Base-by-base conservation (phyloP, 495 filamentous ascomycete species). In the Entonaema liquescens region DNA sequence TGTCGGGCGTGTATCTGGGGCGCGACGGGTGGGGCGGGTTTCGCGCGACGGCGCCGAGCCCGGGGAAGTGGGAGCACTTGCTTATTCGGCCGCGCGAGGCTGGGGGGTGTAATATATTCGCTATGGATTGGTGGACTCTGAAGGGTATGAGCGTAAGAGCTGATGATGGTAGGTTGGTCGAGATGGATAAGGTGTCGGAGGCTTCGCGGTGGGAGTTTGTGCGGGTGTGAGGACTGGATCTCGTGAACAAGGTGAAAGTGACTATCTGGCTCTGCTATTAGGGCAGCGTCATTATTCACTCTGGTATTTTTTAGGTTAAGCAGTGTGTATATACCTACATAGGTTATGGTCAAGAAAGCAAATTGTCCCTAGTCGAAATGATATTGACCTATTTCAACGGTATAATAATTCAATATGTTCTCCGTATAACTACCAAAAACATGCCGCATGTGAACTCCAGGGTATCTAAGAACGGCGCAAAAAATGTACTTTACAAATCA, bases 391-490 rank as follows among this genome's bases (percentile, higher is more conserved):
- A 28, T 53, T n/a, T 53, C 11, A 53, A 53, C 9, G 8, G 1
- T 53, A 12, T 29, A 53, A 53, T 33, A 7, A 33, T 33, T 33
- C 31, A 33, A 33, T 53, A 28, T 26, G 5, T 26, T 17, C 49
- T n/a, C 25, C 5, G 13, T 56, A 19, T 35, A 55, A 35, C 31
- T 66, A 65, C 26, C 42, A 21, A 62, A 55, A 55, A 38, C 60
- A 54, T 42, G 57, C 42, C 67, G 53, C 61, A 55, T 65, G 54
- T 59, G 65, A 66, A 72, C 62, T 64, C 64, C 66, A 68, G 75
- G 75, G 75, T 77, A 77, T 77, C 75, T 76, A 76, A 70, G 56
- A 69, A 76, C 59, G 66, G 54, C 71, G 62, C 67, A 53, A 70
- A 70, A 72, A 65, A 65, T 66, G 57, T 3, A 40, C 35, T 57